These are phyloP conservation scores for Acer negundo DNA, from an alignment of 345 rosid genomes.

Conservation along the genomic window DNA sequence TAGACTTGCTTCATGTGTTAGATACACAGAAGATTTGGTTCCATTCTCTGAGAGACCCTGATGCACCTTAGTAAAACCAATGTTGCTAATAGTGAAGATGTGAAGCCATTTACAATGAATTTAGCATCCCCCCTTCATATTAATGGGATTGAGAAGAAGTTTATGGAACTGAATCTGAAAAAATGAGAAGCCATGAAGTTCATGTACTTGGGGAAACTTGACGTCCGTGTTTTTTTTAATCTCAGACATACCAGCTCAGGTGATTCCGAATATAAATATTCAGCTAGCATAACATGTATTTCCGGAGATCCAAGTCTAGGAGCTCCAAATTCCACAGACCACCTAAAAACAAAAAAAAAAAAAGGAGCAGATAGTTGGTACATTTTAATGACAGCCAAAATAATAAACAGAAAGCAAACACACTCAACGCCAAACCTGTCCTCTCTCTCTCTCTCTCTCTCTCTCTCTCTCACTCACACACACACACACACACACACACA, in stretches of 20 bases:
- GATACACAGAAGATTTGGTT: not conserved
- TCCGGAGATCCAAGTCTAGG: conserved; percentile 68
- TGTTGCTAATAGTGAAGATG: not conserved
- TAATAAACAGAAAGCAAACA: not conserved
- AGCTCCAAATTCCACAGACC: conserved; percentile 88
- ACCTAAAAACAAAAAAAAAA: conserved; percentile 49
- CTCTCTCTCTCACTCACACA: too few relatives aligned
- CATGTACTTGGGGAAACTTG: conserved; percentile 8
- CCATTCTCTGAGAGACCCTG: not conserved
- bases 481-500: not conserved
- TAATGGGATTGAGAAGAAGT: not conserved
- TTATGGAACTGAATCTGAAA: not conserved
- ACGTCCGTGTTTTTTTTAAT: not conserved
- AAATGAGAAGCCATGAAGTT: not conserved
- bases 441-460: not conserved
- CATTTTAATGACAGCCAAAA: not conserved
- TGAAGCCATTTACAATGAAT: too few relatives aligned
- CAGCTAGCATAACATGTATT: conserved; percentile 84
- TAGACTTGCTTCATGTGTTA: not conserved
- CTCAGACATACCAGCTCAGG: conserved; percentile 77
- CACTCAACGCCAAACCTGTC: not conserved
- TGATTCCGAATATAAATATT: conserved; percentile 81
- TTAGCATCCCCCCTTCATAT: not conserved
- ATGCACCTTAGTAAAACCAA: not conserved
- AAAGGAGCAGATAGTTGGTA: not conserved